Base-by-base conservation (phyloP, 1,139 yeast genomes). In the Spathaspora sp. region DNA sequence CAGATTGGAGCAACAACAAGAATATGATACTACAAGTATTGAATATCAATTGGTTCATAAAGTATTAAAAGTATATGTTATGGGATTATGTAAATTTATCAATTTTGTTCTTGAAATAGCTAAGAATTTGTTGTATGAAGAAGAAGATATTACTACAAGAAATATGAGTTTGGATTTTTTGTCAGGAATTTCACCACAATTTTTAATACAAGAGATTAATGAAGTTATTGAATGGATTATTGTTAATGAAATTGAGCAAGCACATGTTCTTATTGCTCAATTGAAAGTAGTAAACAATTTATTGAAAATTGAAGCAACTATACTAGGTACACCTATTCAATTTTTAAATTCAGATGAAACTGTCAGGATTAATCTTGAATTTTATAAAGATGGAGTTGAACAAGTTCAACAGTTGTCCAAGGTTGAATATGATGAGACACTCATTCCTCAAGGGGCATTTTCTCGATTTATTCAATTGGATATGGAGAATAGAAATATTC, bases 101-200 rank as follows among this genome's bases (percentile, higher is more conserved):
- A 80, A 80, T 17, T 68, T 78, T 42, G 70, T 77, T 6, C 57
- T 78, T 3, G 61, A 65, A 7, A 63, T 84, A 33, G 81, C 84
- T 1, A 68, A 74, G 15, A 84, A 82, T n/a, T 85, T 82, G 7
- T 68, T 86, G 15, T 82, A 81, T 54, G 91, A 86, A 55, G 93
- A 86, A 56, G 95, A 86, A 57, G 95, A 86, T 61, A 65, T 86
- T 43, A 82, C 83, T 46, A 80, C 86, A 1, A 78, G 85, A 52
- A 70, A 73, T 10, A 80, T 85, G 84, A 81, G 80, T 43, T 58
- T 73, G 43, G 65, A 70, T 49, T 71, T 70, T 45, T 61, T 73
- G 43, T 48, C 50, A 24, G 62, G 58, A 20, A 57, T 68, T 2
- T 51, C 63, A n/a, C 45, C 62, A 1, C 60, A 56, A 20, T 54